Evolutionary conservation across 2,329 filamentous ascomycete species (phyloP).

Genomic region (Talaromyces sp.): DNA sequence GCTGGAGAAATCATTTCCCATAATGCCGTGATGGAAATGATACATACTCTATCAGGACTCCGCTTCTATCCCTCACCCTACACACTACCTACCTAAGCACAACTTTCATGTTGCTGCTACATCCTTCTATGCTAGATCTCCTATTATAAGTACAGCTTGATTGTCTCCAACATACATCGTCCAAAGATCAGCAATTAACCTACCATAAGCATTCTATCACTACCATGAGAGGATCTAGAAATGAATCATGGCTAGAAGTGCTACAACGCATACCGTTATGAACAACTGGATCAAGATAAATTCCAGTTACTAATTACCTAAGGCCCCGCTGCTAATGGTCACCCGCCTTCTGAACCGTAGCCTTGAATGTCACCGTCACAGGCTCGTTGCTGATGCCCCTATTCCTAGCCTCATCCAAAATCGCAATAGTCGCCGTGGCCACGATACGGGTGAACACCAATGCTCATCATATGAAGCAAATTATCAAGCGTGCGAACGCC

Average conservation of each 20-base stretch:
- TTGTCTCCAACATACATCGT: not conserved
- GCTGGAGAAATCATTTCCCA: not conserved
- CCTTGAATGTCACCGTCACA: not conserved
- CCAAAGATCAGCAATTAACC: not conserved
- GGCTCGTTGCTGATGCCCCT: not conserved
- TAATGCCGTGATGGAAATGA: not conserved
- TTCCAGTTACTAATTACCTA: not conserved
- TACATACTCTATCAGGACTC: no score
- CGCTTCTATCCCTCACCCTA: not conserved
- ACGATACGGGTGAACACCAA: slow-evolving; percentile 58
- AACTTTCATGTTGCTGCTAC: not conserved
- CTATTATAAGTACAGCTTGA: not conserved
- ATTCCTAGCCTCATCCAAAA: slow-evolving; percentile 53
- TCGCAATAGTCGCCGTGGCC: slow-evolving; percentile 53
- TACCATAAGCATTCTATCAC: not conserved
- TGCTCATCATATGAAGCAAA: slow-evolving; percentile 51
- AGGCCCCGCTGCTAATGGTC: not conserved
- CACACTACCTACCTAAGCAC: not conserved
- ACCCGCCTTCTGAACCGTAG: not conserved
- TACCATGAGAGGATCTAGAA: not conserved
- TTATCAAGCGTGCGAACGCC: slow-evolving; percentile 58
- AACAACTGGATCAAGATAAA: not conserved
- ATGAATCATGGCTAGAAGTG: not conserved
- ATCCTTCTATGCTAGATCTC: not conserved
- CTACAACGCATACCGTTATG: not conserved